Base-by-base conservation (phyloP, 1,284 basidiomycete species). In the Leccinum subrobustum region DNA sequence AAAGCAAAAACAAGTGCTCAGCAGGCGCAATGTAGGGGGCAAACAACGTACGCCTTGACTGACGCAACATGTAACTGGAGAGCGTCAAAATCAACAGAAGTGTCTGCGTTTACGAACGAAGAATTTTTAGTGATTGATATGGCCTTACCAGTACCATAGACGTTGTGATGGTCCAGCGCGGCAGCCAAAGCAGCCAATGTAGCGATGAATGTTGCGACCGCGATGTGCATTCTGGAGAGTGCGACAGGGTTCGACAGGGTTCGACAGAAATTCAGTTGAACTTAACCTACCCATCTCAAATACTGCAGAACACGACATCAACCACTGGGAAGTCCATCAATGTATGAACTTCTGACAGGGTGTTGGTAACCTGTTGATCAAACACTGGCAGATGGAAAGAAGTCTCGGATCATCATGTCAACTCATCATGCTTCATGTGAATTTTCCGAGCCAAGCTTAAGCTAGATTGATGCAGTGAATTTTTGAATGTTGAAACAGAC, bases 41-140 rank as follows among this genome's bases (percentile, higher is more conserved):
- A 31, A 37, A 29, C 1, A 7, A 60, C 66, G 8, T 52, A 67
- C 62, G 44, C 59, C 23, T 37, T 54, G n/a, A 58, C 33, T 2
- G 47, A 58, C 23, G 50, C 60, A 11, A 63, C 4, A 47, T 64
- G 63, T 1, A 50, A 54, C 2, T 55, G 48, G 23, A 67, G 59
- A 3, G 60, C 60, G 7, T 54, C 52, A 6, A 61, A 16, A 52
- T 67, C 55, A 8, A 63, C 64, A 14, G 42, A 44, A 2, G 57
- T 56, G 35, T 64, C 64, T 18, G 39, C 25, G 14, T 62, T 55
- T 4, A 42, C 20, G 2, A 66, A 33, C 11, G 1, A 27, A 1
- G 60, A 60, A 20, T 58, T 58, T 52, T 66, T 68, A 16, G 25
- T 33, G 54, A 68, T 47, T 33, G 65, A 53, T 31, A 68, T 60